Conservation (phyloP, 768 basidiomycete species). For the Gelatoporia subvermispora region DNA sequence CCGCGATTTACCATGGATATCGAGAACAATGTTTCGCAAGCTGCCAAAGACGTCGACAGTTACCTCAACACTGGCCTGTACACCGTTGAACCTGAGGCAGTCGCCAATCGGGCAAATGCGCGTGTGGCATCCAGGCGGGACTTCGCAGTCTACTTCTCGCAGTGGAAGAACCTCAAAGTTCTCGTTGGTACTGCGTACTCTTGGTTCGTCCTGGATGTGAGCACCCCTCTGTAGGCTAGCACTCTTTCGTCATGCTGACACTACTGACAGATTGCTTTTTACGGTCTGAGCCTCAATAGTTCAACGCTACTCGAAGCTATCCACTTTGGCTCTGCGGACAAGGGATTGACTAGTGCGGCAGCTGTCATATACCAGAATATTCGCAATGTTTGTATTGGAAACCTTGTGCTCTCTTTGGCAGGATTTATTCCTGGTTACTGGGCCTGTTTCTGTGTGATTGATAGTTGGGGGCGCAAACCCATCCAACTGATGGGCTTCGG, state of each 20-base stretch:
- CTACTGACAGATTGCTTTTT: slow-evolving; percentile 35
- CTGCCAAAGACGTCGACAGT: slow-evolving; percentile 36
- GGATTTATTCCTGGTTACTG: slow-evolving; percentile 38
- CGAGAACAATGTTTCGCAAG: slow-evolving; percentile 42
- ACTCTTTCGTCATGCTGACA: background rate
- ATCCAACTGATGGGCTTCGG: slow-evolving; percentile 37
- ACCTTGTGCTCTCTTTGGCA: slow-evolving; percentile 32
- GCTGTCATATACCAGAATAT: slow-evolving; percentile 22
- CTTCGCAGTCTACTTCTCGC: slow-evolving; percentile 62
- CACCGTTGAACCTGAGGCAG: slow-evolving; percentile 49
- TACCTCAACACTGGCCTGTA: slow-evolving; percentile 38
- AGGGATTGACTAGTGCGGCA: slow-evolving; percentile 4
- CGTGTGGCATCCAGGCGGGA: slow-evolving; percentile 39
- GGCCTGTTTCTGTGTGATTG: slow-evolving; percentile 32
- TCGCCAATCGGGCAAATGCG: slow-evolving; percentile 44
- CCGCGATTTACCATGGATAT: slow-evolving; percentile 48
- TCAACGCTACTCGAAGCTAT: slow-evolving; percentile 35
- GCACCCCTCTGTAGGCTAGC: slow-evolving; percentile 26
- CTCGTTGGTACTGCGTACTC: slow-evolving; percentile 80
- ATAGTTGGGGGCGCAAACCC: slow-evolving; percentile 34
- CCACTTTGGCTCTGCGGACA: slow-evolving; percentile 16
- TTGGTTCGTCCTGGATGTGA: slow-evolving; percentile 85
- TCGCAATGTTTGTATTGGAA: slow-evolving; percentile 27
- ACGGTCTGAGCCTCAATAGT: slow-evolving; percentile 45
- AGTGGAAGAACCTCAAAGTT: slow-evolving; percentile 77